Evolutionary conservation across 257 asterid species (phyloP).

Genomic region (Schizonepeta tenuifolia): DNA sequence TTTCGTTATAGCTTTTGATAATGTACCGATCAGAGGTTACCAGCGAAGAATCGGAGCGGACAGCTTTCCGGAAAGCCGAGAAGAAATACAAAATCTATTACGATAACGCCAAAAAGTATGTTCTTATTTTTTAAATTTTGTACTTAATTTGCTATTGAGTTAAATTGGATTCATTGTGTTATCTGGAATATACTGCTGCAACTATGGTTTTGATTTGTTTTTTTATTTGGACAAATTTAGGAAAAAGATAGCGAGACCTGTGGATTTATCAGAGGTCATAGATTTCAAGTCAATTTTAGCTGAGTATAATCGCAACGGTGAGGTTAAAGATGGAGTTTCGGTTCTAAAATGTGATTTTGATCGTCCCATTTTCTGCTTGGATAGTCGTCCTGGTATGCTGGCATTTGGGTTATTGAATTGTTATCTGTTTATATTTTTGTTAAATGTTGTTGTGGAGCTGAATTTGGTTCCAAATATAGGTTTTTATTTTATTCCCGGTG

Average conservation of each 20-base stretch:
- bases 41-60: constrained; percentile 69
- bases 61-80: constrained; percentile 88
- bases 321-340: constrained; percentile 65
- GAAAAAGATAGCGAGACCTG: constrained; percentile 70
- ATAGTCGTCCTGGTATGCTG: constrained; percentile 74
- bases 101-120: constrained; percentile 68
- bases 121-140: neutral
- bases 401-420: constrained; percentile 1
- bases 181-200: neutral
- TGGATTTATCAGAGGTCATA: constrained; percentile 88
- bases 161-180: neutral
- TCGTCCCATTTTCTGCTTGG: constrained; percentile 68
- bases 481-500: constrained; percentile 89
- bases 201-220: neutral
- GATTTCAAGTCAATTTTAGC: constrained; percentile 85
- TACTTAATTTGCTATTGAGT: neutral
- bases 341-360: constrained; percentile 50
- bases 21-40: constrained; percentile 68
- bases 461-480: constrained; percentile 50
- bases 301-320: constrained; percentile 47
- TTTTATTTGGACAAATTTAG: constrained; percentile 35
- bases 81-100: constrained; percentile 91
- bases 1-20: neutral
- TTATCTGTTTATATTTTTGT: neutral
- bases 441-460: neutral